phyloP scores from a whole-genome alignment of 495 filamentous ascomycete species.

The Talaromyces adpressus region DNA sequence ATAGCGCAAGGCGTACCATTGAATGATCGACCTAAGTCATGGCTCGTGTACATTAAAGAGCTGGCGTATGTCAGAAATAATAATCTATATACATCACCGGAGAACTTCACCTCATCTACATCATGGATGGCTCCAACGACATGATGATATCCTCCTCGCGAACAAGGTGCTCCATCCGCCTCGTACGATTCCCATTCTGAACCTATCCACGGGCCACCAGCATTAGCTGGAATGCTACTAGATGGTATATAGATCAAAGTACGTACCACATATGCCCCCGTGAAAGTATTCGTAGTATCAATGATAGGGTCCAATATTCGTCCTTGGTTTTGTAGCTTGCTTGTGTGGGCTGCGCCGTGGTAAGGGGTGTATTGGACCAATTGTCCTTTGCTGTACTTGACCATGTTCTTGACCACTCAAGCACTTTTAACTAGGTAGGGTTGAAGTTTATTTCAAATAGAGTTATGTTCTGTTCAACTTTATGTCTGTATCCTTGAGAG shows the following conservation, averaged over 20 bases:
- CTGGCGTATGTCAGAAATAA: not conserved
- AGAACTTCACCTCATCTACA: not conserved
- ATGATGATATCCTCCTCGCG: constrained; percentile 8
- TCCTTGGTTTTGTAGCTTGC: not conserved
- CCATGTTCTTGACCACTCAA: not conserved
- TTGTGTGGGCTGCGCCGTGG: not conserved
- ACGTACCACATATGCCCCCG: constrained; percentile 7
- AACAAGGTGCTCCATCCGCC: not conserved
- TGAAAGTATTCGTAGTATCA: constrained; percentile 8
- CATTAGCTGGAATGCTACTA: too few species aligned
- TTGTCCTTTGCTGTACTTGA: constrained; percentile 6
- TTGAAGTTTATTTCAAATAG: not conserved
- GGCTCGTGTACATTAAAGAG: not conserved
- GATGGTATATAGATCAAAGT: too few species aligned
- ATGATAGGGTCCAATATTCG: constrained; percentile 6
- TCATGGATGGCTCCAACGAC: not conserved
- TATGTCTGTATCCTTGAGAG: not conserved
- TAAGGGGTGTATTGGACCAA: constrained; percentile 1
- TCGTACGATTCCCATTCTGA: not conserved
- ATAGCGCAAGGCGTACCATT: not conserved
- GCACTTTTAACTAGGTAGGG: too few species aligned
- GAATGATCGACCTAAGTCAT: not conserved
- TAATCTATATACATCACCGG: not conserved
- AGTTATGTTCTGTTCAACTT: not conserved
- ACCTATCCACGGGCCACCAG: not conserved